Evolutionary conservation across 352 stramenopile species (phyloP).

Genomic region (Aphanomyces cochlioides): DNA sequence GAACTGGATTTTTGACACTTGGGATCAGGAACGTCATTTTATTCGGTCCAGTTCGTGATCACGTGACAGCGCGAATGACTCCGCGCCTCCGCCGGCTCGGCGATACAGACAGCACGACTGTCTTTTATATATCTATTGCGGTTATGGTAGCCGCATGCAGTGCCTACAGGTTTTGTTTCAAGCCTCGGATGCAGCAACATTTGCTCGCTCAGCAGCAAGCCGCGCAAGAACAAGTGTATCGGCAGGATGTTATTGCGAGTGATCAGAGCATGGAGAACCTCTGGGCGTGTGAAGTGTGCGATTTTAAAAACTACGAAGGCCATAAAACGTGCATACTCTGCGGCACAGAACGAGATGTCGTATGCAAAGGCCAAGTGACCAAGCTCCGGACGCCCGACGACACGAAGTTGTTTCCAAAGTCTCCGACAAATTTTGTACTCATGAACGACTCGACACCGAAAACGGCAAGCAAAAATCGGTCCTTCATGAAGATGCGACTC

Average conservation of each 20-base stretch:
- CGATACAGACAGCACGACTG: conserved; percentile 47
- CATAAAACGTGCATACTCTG: conserved; percentile 87
- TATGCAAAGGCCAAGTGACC: background rate
- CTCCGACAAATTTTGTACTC: conserved; percentile 36
- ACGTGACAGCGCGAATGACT: background rate
- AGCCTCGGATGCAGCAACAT: conserved; percentile 69
- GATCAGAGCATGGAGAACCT: conserved; percentile 81
- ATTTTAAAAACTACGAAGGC: conserved; percentile 88
- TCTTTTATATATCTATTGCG: conserved; percentile 85
- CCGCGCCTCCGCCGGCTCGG: background rate
- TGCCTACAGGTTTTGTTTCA: conserved; percentile 87
- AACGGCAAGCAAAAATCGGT: conserved; percentile 47
- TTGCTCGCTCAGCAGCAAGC: conserved; percentile 60
- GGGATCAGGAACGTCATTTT: background rate
- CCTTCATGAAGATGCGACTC: conserved; percentile 74
- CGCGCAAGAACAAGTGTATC: conserved; percentile 79
- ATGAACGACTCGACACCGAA: conserved; percentile 34
- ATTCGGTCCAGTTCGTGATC: background rate
- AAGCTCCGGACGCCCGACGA: background rate
- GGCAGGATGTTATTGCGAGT: conserved; percentile 83
- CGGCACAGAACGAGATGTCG: conserved; percentile 58
- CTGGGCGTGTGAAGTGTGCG: conserved; percentile 91
- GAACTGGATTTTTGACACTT: background rate
- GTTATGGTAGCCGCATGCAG: conserved; percentile 83
- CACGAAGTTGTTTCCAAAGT: conserved; percentile 37